A percentile compares a stretch with the other conserved stretches of the same genome.
These are phyloP conservation scores for Auricularia sp. DNA, from an alignment of 768 basidiomycete species.

Conservation along the genomic window DNA sequence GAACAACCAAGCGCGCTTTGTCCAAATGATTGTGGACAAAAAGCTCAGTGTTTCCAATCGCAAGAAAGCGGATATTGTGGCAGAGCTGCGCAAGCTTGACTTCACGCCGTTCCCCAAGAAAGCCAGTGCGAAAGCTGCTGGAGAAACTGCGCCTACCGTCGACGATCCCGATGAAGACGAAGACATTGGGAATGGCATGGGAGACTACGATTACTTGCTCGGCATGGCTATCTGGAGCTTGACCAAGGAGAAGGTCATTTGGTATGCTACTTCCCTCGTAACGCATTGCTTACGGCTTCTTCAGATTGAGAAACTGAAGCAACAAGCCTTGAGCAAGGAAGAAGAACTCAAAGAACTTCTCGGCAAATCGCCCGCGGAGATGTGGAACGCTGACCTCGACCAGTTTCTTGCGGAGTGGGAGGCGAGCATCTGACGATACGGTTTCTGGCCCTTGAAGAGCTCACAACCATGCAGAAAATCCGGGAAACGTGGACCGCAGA, in stretches of 20 bases:
- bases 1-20: conserved; percentile 91
- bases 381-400: conserved; percentile 90
- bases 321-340: conserved; percentile 77
- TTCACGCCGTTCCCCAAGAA: conserved; percentile 91
- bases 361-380: conserved; percentile 62
- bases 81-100: conserved; percentile 67
- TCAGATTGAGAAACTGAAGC: conserved; percentile 74
- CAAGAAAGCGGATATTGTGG: conserved; percentile 78
- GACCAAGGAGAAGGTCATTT: conserved; percentile 77
- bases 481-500: conserved; percentile 33
- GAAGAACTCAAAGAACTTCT: conserved; percentile 67
- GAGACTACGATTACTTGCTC: conserved; percentile 86
- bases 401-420: conserved; percentile 76
- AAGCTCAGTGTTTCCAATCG: conserved; percentile 75
- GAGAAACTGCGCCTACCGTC: conserved; percentile 50
- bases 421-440: conserved; percentile 33
- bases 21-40: conserved; percentile 88
- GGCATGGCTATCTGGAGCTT: conserved; percentile 94
- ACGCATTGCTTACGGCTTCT: neutral
- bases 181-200: conserved; percentile 26
- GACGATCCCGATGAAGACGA: conserved; percentile 46
- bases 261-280: neutral
- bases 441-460: neutral
- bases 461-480: conserved; percentile 22
- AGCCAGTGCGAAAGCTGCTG: conserved; percentile 51